Conservation (phyloP, 2,329 filamentous ascomycete species). For the Berkeleyomyces basicola region DNA sequence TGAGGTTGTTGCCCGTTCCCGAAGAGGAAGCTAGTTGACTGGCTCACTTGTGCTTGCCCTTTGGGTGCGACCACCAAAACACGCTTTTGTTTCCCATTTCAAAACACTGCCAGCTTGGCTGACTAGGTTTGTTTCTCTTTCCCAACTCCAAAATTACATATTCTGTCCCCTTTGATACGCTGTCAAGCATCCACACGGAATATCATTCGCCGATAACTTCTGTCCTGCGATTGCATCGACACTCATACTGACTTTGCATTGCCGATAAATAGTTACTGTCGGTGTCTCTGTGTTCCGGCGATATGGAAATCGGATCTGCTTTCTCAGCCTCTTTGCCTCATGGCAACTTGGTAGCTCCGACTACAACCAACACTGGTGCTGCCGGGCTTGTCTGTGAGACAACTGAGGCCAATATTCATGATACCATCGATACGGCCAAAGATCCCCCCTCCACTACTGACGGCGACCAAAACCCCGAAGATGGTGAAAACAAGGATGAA, state of each 20-base stretch:
- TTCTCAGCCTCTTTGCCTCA: background rate
- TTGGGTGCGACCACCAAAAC: background rate
- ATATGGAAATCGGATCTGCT: slow-evolving; percentile 7
- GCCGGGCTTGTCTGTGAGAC: background rate
- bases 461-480: slow-evolving; percentile 8
- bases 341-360: background rate
- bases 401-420: background rate
- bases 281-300: slow-evolving; percentile 6
- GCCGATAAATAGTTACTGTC: background rate
- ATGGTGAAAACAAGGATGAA: slow-evolving; percentile 12
- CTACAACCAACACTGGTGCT: background rate
- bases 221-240: background rate
- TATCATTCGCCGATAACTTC: background rate
- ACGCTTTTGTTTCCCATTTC: background rate
- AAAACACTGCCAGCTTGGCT: background rate
- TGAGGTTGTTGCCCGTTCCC: background rate
- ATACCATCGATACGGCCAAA: slow-evolving; percentile 3
- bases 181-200: background rate
- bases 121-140: background rate
- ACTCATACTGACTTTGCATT: slow-evolving; percentile 3
- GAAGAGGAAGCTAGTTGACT: background rate
- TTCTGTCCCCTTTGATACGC: background rate
- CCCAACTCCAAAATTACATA: background rate
- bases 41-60: background rate
- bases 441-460: background rate